Evolutionary conservation across 2,329 filamentous ascomycete genomes (phyloP), one percentile per base, ranked within the genome.

Genomic region (Apiospora pterosperma): DNA sequence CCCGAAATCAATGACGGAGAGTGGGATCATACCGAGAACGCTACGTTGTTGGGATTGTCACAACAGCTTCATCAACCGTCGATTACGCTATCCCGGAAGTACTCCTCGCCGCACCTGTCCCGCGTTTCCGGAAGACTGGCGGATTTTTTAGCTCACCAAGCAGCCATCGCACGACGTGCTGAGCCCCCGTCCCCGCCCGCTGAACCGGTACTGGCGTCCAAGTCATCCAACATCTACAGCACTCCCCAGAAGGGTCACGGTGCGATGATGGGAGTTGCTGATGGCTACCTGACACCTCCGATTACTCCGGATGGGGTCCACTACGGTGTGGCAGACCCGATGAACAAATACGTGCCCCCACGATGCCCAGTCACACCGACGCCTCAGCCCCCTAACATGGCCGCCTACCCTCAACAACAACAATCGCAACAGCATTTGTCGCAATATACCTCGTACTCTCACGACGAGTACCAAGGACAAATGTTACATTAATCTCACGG

Each of bases 261-360:
- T 69, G 82, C 85, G 62, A 79, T 81, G n/a, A 80, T 86, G 62
- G 82, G 83, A 62, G 84, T 88, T 68, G 87, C 88, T 41, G 86
- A 92, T 69, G 92, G 92, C 65, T 93, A 93, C 77, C 85, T 94
- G 69, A 96, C 92, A 19, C 92, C 92, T 31, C 92, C 92, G 1
- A 95, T 96, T 75, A 96, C 92, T 0, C 92, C 92, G 5, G 92
- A 95, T 67, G 86, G 88, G 8, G 82, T 85, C 62, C 82, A 80
- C 70, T 88, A 88, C 62, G 80, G 76, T 36, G 77, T 78, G 60
- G 76, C 79, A 59, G 77, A 76, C 41, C 74, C 74, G 8, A 76
- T 78, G 71, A 75, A 77, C 61, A 84, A 84, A 72, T 84, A 85
- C 61, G 74, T 82, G 36, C 81, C 84, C 21, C 82, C 84, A 25